A percentile compares a stretch with the other conserved stretches of the same genome.
Evolutionary conservation across 169 alveolate species (phyloP).

Genomic region (Plasmodium gonderi): DNA sequence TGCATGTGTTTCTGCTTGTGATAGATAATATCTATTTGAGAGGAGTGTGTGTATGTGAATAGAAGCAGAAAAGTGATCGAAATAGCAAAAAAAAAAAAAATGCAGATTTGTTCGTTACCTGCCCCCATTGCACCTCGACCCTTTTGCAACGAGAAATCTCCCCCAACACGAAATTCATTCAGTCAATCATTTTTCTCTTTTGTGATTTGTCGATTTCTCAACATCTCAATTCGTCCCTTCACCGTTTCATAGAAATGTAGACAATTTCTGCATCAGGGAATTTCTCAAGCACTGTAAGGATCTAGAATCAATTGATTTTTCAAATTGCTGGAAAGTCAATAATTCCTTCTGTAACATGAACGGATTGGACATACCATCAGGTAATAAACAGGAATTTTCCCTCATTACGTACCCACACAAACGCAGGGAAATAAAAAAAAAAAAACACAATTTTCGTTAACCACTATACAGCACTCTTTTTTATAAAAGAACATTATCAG

Average conservation of each 20-base stretch:
- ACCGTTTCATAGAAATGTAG: conserved; percentile 29
- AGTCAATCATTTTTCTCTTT: too few relatives aligned
- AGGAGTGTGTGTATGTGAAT: not conserved
- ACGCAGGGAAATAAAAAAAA: not conserved
- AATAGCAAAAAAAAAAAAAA: not conserved
- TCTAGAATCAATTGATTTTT: conserved; percentile 39
- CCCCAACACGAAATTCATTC: too few relatives aligned
- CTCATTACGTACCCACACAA: not conserved
- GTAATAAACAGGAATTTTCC: not conserved
- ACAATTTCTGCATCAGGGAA: conserved; percentile 60
- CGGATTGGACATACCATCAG: conserved; percentile 60
- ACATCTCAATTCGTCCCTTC: not conserved
- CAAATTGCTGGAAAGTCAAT: conserved; percentile 68
- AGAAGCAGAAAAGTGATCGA: not conserved
- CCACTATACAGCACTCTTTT: too few relatives aligned
- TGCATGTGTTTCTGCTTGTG: too few relatives aligned
- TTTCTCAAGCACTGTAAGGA: conserved; percentile 40
- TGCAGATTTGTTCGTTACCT: too few relatives aligned
- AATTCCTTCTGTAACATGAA: conserved; percentile 40
- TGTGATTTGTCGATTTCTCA: too few relatives aligned
- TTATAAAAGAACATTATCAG: too few relatives aligned
- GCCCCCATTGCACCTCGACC: too few relatives aligned
- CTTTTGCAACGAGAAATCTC: too few relatives aligned
- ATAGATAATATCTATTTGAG: too few relatives aligned
- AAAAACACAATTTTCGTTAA: too few relatives aligned